Evolutionary conservation across 2,329 filamentous ascomycete genomes (phyloP).

Genomic region (Phoma sp.): DNA sequence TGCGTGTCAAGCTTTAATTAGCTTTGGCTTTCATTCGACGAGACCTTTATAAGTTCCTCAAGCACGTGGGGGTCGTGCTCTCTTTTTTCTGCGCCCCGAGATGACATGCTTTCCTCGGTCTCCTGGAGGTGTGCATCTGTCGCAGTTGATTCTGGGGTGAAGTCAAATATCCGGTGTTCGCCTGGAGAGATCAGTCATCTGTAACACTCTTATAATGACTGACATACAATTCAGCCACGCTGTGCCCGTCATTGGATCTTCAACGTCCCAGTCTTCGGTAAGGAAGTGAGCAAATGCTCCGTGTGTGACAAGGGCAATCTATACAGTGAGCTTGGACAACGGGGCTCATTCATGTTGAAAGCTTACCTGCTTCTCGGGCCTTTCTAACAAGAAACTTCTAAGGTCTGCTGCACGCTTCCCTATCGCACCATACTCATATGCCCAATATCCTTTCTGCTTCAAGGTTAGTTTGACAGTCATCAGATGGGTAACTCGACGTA

Average conservation of each 20-base stretch:
- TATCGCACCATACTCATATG: conserved; percentile 37
- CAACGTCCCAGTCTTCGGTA: conserved; percentile 72
- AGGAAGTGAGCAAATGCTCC: conserved; percentile 85
- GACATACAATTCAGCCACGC: conserved; percentile 42
- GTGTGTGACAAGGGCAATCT: conserved; percentile 80
- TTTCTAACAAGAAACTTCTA: conserved; percentile 35
- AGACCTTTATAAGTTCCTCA: conserved; percentile 32
- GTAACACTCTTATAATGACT: not conserved
- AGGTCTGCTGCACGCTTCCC: conserved; percentile 36
- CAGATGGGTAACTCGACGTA: conserved; percentile 14
- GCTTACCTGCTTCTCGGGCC: conserved; percentile 35
- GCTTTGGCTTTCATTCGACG: conserved; percentile 13
- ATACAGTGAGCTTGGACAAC: conserved; percentile 40
- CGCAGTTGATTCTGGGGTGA: conserved; percentile 30
- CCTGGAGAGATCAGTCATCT: conserved; percentile 11
- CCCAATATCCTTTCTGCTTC: conserved; percentile 39
- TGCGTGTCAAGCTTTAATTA: not conserved
- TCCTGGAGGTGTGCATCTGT: conserved; percentile 39
- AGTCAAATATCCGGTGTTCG: conserved; percentile 42
- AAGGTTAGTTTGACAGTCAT: conserved; percentile 9
- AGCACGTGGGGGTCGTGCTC: conserved; percentile 40
- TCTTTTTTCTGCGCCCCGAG: conserved; percentile 21
- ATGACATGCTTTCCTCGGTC: conserved; percentile 28
- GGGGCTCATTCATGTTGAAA: too few relatives aligned
- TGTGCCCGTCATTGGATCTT: conserved; percentile 37